These are phyloP conservation scores for Asterionellopsis glacialis DNA, from an alignment of 108 stramenopile species.

Conservation along the genomic window DNA sequence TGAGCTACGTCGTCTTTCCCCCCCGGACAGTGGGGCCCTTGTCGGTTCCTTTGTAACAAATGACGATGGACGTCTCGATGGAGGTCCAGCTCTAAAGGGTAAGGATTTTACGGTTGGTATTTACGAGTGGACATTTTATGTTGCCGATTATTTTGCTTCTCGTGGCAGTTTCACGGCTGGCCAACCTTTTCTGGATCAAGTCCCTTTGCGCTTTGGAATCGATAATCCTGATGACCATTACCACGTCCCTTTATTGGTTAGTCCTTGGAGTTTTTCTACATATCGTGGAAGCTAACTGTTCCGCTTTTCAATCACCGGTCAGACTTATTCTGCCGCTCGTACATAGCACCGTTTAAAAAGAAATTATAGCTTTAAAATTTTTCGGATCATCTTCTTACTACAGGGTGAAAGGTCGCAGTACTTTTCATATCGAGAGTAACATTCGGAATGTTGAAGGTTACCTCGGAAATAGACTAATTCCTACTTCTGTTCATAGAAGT, in stretches of 20 bases:
- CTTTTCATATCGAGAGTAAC: no score
- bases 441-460: no score
- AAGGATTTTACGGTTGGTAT: constrained; percentile 60
- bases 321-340: no score
- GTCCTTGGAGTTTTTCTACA: constrained; percentile 86
- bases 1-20: constrained; percentile 45
- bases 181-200: constrained; percentile 76
- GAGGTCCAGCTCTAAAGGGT: constrained; percentile 72
- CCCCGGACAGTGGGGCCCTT: constrained; percentile 35
- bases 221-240: constrained; percentile 92
- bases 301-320: no score
- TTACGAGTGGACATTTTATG: constrained; percentile 83
- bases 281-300: constrained; percentile 69
- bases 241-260: constrained; percentile 85
- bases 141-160: constrained; percentile 84
- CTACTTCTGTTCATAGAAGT: no score
- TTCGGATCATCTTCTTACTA: no score
- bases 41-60: constrained; percentile 72
- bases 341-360: no score
- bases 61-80: constrained; percentile 71
- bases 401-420: no score
- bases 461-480: no score
- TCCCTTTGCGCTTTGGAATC: constrained; percentile 84
- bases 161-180: constrained; percentile 51
- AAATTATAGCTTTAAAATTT: no score